Conservation (phyloP, 1,284 basidiomycete species). For the Ganoderma multipileum region DNA sequence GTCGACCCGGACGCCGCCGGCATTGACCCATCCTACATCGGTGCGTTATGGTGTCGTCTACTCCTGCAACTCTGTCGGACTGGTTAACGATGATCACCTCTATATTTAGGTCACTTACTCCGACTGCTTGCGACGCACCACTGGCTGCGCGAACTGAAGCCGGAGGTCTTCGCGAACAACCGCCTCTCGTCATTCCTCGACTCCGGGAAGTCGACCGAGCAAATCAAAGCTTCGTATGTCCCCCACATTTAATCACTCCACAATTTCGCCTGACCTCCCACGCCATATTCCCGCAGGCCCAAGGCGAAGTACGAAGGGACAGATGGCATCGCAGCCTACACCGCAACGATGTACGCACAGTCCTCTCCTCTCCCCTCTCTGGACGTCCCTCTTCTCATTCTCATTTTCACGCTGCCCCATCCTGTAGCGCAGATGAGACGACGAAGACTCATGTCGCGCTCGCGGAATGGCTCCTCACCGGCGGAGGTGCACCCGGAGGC, state of each 20-base stretch:
- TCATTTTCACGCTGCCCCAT: not conserved
- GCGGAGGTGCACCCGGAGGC: conserved; percentile 3
- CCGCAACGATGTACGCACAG: conserved; percentile 11
- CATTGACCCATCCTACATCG: conserved; percentile 23
- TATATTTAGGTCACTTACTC: conserved; percentile 59
- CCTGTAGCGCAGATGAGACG: conserved; percentile 21
- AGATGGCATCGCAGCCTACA: conserved; percentile 26
- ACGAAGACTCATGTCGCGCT: conserved; percentile 20
- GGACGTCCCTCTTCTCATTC: not conserved
- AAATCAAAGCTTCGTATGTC: conserved; percentile 43
- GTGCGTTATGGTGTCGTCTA: not conserved
- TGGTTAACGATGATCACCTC: not conserved
- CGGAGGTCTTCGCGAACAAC: conserved; percentile 73
- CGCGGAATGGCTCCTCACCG: conserved; percentile 21
- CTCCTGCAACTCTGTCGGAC: not conserved
- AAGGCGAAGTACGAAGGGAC: conserved; percentile 29
- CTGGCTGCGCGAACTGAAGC: conserved; percentile 64
- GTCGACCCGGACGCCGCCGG: conserved; percentile 13
- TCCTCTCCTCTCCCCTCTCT: not conserved
- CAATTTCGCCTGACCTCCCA: not conserved
- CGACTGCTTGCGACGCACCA: conserved; percentile 77
- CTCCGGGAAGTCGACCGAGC: conserved; percentile 58
- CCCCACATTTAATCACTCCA: conserved; percentile 38
- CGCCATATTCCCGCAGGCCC: conserved; percentile 1
- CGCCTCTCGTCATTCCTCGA: conserved; percentile 69